phyloP scores from a whole-genome alignment of 805 yeast species.

The Wickerhamiella qilinensis region DNA sequence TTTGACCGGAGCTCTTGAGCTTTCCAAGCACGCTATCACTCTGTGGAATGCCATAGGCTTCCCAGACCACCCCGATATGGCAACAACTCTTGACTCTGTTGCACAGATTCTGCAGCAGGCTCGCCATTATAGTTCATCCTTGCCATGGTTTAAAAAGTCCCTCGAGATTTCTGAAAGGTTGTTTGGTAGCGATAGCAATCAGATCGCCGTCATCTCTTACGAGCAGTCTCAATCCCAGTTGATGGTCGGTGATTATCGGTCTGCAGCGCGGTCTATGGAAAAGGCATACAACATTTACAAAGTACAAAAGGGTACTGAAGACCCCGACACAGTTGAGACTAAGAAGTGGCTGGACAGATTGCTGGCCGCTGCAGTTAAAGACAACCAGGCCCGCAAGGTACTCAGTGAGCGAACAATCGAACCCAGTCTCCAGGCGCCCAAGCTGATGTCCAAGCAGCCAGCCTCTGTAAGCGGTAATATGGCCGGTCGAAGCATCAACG shows the following conservation, averaged over 20 bases:
- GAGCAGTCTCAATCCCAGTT: conserved; percentile 52
- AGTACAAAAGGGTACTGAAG: conserved; percentile 47
- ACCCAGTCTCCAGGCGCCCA: background rate
- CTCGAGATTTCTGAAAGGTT: conserved; percentile 32
- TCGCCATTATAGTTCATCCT: conserved; percentile 32
- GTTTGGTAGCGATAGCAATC: conserved; percentile 44
- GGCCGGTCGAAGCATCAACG: conserved; percentile 25
- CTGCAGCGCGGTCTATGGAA: conserved; percentile 39
- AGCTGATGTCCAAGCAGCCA: conserved; percentile 19
- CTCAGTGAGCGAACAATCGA: background rate
- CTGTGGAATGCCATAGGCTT: conserved; percentile 46
- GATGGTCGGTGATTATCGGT: conserved; percentile 33
- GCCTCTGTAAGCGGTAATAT: conserved; percentile 43
- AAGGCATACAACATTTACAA: conserved; percentile 43
- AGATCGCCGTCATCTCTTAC: conserved; percentile 49
- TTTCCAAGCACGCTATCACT: conserved; percentile 42
- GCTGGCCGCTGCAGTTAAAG: conserved; percentile 30
- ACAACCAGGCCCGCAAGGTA: conserved; percentile 5
- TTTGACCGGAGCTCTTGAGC: conserved; percentile 41
- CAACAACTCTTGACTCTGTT: conserved; percentile 46
- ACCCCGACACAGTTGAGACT: conserved; percentile 50
- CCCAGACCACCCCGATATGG: conserved; percentile 50
- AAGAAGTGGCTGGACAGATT: conserved; percentile 47
- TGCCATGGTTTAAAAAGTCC: conserved; percentile 37
- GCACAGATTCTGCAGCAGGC: conserved; percentile 42